Conservation (phyloP, 177 flowering plant species). For the Tripterygium wilfordii region DNA sequence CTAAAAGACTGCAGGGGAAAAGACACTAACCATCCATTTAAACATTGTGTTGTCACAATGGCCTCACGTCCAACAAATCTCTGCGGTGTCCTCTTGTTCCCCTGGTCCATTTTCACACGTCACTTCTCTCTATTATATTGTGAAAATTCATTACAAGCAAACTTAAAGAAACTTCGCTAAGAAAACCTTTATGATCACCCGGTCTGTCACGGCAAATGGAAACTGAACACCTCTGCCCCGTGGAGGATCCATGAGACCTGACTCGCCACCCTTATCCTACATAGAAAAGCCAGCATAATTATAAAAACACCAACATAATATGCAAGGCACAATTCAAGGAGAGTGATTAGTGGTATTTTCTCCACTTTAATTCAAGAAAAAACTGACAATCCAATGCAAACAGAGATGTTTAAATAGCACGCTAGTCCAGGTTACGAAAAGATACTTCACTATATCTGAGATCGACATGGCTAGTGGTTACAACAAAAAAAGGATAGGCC, state of each 20-base stretch:
- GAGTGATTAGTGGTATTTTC: too few relatives aligned
- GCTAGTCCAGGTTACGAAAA: too few relatives aligned
- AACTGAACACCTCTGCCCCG: conserved; percentile 85
- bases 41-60: conserved; percentile 89
- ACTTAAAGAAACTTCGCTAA: conserved; percentile 1
- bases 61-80: conserved; percentile 98
- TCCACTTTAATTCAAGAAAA: too few relatives aligned
- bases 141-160: conserved; percentile 11
- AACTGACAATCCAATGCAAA: too few relatives aligned
- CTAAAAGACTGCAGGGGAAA: too few relatives aligned
- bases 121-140: neutral
- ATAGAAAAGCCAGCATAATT: conserved; percentile 2
- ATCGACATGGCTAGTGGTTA: too few relatives aligned
- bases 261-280: conserved; percentile 72
- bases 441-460: too few relatives aligned
- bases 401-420: too few relatives aligned
- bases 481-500: too few relatives aligned
- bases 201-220: conserved; percentile 81
- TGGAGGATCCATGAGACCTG: conserved; percentile 38
- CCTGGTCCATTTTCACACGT: conserved; percentile 38
- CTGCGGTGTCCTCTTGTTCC: conserved; percentile 90
- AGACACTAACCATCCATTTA: conserved; percentile 77
- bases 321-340: too few relatives aligned
- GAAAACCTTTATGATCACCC: conserved; percentile 81
- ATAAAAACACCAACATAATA: too few relatives aligned